Percentiles rank a stretch among this genome's conserved stretches.
These are phyloP conservation scores for Oryza officinalis DNA, from an alignment of 176 grass and related monocot species.

Conservation along the genomic window DNA sequence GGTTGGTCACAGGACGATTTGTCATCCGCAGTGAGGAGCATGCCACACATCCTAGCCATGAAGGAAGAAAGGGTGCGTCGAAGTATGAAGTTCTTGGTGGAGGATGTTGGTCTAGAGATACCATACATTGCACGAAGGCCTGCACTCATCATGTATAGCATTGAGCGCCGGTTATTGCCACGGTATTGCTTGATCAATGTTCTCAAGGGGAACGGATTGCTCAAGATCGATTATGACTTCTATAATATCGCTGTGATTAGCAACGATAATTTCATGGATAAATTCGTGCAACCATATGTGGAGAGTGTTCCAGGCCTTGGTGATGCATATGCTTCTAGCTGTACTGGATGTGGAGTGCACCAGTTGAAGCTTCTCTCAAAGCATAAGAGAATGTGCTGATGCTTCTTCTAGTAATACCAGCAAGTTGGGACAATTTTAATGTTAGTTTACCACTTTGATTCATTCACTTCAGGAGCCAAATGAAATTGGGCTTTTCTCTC, in stretches of 20 bases:
- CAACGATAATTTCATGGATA: constrained; percentile 40
- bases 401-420: not conserved
- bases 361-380: not conserved
- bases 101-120: constrained; percentile 31
- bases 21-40: not conserved
- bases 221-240: constrained; percentile 15
- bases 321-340: constrained; percentile 9
- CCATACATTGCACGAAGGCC: constrained; percentile 36
- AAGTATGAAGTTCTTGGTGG: not conserved
- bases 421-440: not conserved
- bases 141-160: constrained; percentile 39
- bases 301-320: constrained; percentile 15
- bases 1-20: not conserved
- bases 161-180: constrained; percentile 53
- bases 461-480: too few species aligned
- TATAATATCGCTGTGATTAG: not conserved
- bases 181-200: constrained; percentile 37
- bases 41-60: not conserved
- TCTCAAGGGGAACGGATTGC: constrained; percentile 37
- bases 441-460: not conserved
- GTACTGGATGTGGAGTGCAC: not conserved
- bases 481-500: too few species aligned
- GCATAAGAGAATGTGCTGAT: not conserved
- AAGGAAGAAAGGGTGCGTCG: not conserved
- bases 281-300: constrained; percentile 36